Evolutionary conservation across 2,329 filamentous ascomycete species (phyloP), one percentile per base, ranked within the genome.

Genomic region (Pseudopyrenochaeta lycopersici): DNA sequence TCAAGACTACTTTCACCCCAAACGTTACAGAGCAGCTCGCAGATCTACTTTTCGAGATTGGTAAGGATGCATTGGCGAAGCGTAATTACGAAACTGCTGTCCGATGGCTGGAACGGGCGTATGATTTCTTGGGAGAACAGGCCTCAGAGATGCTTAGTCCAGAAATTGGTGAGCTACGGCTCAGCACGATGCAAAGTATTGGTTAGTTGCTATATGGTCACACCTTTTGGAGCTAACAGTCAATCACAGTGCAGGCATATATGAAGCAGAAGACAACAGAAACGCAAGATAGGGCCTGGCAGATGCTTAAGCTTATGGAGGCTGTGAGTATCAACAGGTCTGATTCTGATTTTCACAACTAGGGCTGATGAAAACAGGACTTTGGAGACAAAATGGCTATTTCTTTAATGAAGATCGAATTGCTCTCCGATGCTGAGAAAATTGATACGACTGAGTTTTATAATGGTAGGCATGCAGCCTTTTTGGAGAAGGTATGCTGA

Each of bases 31-130:
- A 93, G 70, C 81, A 78, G 32, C 75, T 93, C 38, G 83, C 87
- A 3, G 88, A 92, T 62, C 77, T 88, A 2, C 80, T 92, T 7
- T 90, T 88, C 58, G 86, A 89, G 54, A 90, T 96, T 35, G 92
- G 92, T 3, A 86, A 82, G 42, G 81, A 82, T 12, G 74, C 88
- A 12, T 71, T 85, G 2, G 72, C 69, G 2, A 84, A 82, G 46
- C 76, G 80, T 7, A 81, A 89, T 46, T 82, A 81, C 57, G 64
- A 76, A 1, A 69, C 82, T 39, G 89, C 91, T 0, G 71, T 82
- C 1, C 87, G 84, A 64, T 98, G 94, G 95, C 77, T 96, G 0
- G 82, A 88, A 49, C 83, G 90, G 59, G 87, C 90, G 2, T 81
- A 85, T 43, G 78, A 86, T 10, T 66, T 87, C 23, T 78, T 93